phyloP scores from a whole-genome alignment of 768 basidiomycete genomes.

The Suillus weaverae region DNA sequence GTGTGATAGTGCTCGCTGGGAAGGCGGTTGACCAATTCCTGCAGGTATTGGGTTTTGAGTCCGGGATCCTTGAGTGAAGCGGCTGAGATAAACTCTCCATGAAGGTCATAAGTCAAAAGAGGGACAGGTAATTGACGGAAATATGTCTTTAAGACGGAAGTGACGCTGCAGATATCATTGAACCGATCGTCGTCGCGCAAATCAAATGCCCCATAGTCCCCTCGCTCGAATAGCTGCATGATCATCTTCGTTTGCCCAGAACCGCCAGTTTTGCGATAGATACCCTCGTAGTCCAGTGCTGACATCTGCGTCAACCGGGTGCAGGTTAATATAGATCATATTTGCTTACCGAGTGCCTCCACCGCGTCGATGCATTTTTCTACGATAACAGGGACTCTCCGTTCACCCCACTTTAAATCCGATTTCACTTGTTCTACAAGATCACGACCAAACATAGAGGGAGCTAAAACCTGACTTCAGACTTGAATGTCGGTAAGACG shows the following conservation, averaged over 20 bases:
- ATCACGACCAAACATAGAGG: conserved; percentile 92
- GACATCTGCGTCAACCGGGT: conserved; percentile 6
- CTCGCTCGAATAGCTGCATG: conserved; percentile 91
- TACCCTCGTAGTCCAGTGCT: conserved; percentile 96
- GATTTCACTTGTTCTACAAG: conserved; percentile 79
- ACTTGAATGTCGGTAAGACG: conserved; percentile 15
- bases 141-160: conserved; percentile 95
- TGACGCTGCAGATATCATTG: conserved; percentile 97
- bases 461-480: conserved; percentile 44
- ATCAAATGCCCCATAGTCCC: conserved; percentile 88
- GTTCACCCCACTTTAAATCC: conserved; percentile 59
- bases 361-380: conserved; percentile 97
- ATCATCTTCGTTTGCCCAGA: conserved; percentile 89
- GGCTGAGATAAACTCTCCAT: conserved; percentile 85
- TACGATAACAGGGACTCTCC: conserved; percentile 82
- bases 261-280: conserved; percentile 97
- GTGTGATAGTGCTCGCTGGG: conserved; percentile 90
- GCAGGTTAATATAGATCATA: background rate
- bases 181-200: conserved; percentile 84
- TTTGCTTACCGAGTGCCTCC: conserved; percentile 70
- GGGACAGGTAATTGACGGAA: conserved; percentile 92
- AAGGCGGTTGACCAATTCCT: conserved; percentile 71
- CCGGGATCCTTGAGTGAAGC: conserved; percentile 65
- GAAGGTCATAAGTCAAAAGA: conserved; percentile 85
- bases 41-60: conserved; percentile 58